These are phyloP conservation scores for Excoecaria cochinchinensis DNA, from an alignment of 345 rosid species.

Conservation along the genomic window DNA sequence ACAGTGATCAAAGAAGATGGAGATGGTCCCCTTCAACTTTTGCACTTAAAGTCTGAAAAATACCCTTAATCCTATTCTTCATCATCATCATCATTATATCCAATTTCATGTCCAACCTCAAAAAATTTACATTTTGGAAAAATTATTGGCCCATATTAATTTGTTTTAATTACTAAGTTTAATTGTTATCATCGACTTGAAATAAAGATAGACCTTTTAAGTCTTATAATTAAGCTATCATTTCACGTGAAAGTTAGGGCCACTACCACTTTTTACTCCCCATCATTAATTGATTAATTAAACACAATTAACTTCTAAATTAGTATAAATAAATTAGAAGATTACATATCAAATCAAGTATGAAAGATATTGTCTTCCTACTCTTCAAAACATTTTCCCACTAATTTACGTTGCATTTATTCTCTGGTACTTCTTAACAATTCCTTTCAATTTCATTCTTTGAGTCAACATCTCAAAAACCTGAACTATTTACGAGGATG, in stretches of 20 bases:
- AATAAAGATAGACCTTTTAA: conserved; percentile 9
- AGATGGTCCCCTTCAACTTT: conserved; percentile 27
- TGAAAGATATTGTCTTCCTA: conserved; percentile 3
- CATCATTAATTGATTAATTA: neutral
- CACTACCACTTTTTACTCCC: conserved; percentile 18
- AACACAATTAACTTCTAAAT: too few species aligned
- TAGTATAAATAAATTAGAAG: neutral
- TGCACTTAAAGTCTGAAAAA: conserved; percentile 21
- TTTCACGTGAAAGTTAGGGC: conserved; percentile 16
- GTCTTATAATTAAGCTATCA: conserved; percentile 31
- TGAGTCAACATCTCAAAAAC: neutral
- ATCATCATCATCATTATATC: conserved; percentile 27
- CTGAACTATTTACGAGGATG: too few species aligned
- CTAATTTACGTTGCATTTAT: neutral
- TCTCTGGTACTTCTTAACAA: neutral
- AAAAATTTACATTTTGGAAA: neutral
- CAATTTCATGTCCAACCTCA: conserved; percentile 7
- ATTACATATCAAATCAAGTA: conserved; percentile 22
- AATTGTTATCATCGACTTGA: conserved; percentile 3
- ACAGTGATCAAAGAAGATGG: neutral
- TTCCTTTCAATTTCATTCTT: too few species aligned
- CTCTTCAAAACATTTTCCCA: neutral
- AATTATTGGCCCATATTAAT: conserved; percentile 12
- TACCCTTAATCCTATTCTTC: conserved; percentile 25
- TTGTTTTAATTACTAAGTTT: neutral